A percentile compares a stretch with the other conserved stretches of the same genome.
Evolutionary conservation across 768 basidiomycete genomes (phyloP).

Genomic region (Sarcodon aspratus): DNA sequence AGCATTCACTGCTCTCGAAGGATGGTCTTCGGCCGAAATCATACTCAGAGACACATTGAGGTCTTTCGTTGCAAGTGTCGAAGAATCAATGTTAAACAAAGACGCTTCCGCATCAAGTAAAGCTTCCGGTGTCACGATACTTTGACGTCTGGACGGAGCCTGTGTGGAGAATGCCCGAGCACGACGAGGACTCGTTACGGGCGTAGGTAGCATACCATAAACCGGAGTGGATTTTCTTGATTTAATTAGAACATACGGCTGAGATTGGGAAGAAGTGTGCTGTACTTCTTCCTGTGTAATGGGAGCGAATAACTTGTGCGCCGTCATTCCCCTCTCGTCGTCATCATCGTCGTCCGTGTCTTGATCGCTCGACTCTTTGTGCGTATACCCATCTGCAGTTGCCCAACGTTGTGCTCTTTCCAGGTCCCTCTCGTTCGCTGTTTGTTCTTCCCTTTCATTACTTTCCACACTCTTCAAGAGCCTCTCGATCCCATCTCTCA

Average conservation of each 20-base stretch:
- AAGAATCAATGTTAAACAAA: no score
- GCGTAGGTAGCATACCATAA: not conserved
- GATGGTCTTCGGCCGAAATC: no score
- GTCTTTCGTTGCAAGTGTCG: no score
- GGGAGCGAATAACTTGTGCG: not conserved
- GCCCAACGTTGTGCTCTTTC: not conserved
- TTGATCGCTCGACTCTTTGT: not conserved
- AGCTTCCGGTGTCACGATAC: no score
- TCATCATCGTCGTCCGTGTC: not conserved
- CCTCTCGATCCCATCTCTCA: constrained; percentile 23
- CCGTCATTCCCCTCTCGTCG: not conserved
- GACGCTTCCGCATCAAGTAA: no score
- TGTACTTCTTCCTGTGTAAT: not conserved
- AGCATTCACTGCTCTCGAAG: no score
- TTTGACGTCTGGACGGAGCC: no score
- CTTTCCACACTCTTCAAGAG: constrained; percentile 3
- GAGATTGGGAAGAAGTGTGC: not conserved
- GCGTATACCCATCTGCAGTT: not conserved
- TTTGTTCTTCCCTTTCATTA: not conserved
- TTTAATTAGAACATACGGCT: not conserved
- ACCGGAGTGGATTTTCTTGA: not conserved
- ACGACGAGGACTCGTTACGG: no score
- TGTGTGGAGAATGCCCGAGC: no score
- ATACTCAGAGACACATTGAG: no score
- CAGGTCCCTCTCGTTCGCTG: not conserved